These are phyloP conservation scores for Plasmodium gonderi DNA, from an alignment of 169 alveolate species.

Conservation along the genomic window DNA sequence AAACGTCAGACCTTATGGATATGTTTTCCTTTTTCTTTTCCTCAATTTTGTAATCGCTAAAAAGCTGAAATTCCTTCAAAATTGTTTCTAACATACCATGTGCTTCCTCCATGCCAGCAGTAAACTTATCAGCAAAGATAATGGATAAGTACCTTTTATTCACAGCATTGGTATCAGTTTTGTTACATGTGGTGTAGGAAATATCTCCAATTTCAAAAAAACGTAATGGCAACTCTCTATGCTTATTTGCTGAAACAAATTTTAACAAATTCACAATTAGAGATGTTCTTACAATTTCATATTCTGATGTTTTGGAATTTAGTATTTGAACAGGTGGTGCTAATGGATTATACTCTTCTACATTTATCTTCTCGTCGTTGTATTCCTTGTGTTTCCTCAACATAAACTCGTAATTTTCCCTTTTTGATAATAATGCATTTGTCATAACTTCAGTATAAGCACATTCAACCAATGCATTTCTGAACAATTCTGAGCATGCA, in stretches of 20 bases:
- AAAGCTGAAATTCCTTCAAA: constrained; percentile 58
- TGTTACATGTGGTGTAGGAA: constrained; percentile 82
- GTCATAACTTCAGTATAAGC: constrained; percentile 82
- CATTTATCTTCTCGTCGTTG: constrained; percentile 61
- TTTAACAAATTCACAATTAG: constrained; percentile 94
- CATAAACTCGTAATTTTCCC: constrained; percentile 76
- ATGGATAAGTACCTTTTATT: constrained; percentile 88
- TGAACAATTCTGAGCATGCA: constrained; percentile 40
- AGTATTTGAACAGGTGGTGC: constrained; percentile 89
- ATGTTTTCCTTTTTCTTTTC: constrained; percentile 65
- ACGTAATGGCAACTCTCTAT: constrained; percentile 91
- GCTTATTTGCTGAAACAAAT: constrained; percentile 90
- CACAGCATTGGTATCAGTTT: constrained; percentile 86
- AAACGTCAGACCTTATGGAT: constrained; percentile 37
- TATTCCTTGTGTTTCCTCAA: constrained; percentile 42
- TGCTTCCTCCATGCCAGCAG: constrained; percentile 83
- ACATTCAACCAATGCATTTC: constrained; percentile 77
- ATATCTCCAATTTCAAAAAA: constrained; percentile 94
- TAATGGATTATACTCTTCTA: constrained; percentile 31
- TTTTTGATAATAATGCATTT: constrained; percentile 79
- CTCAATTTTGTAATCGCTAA: constrained; percentile 66
- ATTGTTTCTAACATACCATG: constrained; percentile 79
- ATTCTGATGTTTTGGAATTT: constrained; percentile 94
- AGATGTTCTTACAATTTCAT: constrained; percentile 93
- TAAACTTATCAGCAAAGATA: constrained; percentile 83